These are phyloP conservation scores for Picochlorum sp. DNA, from an alignment of 139 green algal genomes.

Conservation along the genomic window DNA sequence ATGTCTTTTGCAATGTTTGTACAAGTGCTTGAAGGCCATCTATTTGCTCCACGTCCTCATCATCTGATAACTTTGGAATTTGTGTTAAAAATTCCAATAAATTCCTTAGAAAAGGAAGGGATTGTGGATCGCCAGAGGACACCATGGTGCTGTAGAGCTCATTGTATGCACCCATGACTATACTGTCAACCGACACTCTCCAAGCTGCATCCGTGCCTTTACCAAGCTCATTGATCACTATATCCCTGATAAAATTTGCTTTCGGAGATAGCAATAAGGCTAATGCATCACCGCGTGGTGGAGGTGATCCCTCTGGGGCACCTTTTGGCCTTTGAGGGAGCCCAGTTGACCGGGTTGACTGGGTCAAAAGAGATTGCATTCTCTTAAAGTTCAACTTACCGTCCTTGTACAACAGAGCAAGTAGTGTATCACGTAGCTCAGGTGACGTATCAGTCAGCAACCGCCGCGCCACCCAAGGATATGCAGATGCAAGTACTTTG, in stretches of 20 bases:
- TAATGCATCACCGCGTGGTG: slow-evolving; percentile 42
- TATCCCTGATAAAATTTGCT: slow-evolving; percentile 61
- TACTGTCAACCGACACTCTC: slow-evolving; percentile 47
- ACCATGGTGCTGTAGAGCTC: background rate
- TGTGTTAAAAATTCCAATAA: slow-evolving; percentile 26
- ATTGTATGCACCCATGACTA: slow-evolving; percentile 18
- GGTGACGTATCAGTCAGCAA: slow-evolving; percentile 63
- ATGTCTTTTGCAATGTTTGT: slow-evolving; percentile 10
- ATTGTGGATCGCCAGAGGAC: background rate
- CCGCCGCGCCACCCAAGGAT: slow-evolving; percentile 75
- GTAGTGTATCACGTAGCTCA: slow-evolving; percentile 64
- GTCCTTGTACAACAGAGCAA: slow-evolving; percentile 68
- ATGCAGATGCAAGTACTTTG: slow-evolving; percentile 81
- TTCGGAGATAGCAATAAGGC: slow-evolving; percentile 64
- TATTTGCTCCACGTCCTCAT: slow-evolving; percentile 27
- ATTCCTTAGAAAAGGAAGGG: slow-evolving; percentile 3
- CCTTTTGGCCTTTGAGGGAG: slow-evolving; percentile 13
- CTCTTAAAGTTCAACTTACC: slow-evolving; percentile 63
- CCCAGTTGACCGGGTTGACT: slow-evolving; percentile 39
- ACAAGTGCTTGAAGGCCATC: slow-evolving; percentile 33
- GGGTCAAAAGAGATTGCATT: slow-evolving; percentile 64
- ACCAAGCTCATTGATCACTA: slow-evolving; percentile 75
- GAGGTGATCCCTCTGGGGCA: background rate
- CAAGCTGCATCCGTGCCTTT: slow-evolving; percentile 70
- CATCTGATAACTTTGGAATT: slow-evolving; percentile 29